Conservation (phyloP, 108 stramenopile species). For the Conticribra guillardii region DNA sequence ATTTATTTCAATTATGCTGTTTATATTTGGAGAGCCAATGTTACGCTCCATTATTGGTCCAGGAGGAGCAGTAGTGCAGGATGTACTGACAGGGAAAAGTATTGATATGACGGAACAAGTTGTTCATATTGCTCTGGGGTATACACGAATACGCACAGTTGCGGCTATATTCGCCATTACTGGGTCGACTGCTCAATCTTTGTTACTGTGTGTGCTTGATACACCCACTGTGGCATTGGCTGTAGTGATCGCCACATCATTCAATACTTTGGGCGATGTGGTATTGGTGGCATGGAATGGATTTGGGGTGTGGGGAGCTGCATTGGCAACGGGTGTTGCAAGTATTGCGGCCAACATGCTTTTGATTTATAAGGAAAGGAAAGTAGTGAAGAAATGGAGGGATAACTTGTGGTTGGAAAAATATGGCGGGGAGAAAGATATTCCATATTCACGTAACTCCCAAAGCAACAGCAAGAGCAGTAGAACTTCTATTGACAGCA, state of each 20-base stretch:
- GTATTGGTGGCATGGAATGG: slow-evolving; percentile 33
- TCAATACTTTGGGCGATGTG: slow-evolving; percentile 65
- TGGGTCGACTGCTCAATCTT: slow-evolving; percentile 65
- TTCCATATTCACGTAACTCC: too few relatives aligned
- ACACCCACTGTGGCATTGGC: slow-evolving; percentile 64
- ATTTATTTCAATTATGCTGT: slow-evolving; percentile 44
- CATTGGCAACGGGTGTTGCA: slow-evolving; percentile 61
- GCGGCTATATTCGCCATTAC: slow-evolving; percentile 60
- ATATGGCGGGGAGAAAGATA: neutral
- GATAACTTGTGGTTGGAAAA: slow-evolving; percentile 2
- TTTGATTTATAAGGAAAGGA: slow-evolving; percentile 48
- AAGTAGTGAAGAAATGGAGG: slow-evolving; percentile 50
- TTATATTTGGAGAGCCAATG: slow-evolving; percentile 39
- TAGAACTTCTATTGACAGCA: neutral
- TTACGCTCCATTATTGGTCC: slow-evolving; percentile 39
- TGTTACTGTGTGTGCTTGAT: slow-evolving; percentile 67
- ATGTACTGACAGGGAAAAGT: slow-evolving; percentile 5
- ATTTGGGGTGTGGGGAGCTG: slow-evolving; percentile 62
- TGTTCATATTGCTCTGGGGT: slow-evolving; percentile 52
- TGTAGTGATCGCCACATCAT: slow-evolving; percentile 55
- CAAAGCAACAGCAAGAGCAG: too few relatives aligned
- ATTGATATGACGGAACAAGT: slow-evolving; percentile 37
- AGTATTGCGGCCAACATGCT: slow-evolving; percentile 42
- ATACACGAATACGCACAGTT: slow-evolving; percentile 59
- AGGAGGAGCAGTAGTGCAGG: slow-evolving; percentile 23